Percentiles rank a stretch among this genome's conserved stretches.
phyloP scores from a whole-genome alignment of 2,329 filamentous ascomycete species.

The Colletotrichum phormii region DNA sequence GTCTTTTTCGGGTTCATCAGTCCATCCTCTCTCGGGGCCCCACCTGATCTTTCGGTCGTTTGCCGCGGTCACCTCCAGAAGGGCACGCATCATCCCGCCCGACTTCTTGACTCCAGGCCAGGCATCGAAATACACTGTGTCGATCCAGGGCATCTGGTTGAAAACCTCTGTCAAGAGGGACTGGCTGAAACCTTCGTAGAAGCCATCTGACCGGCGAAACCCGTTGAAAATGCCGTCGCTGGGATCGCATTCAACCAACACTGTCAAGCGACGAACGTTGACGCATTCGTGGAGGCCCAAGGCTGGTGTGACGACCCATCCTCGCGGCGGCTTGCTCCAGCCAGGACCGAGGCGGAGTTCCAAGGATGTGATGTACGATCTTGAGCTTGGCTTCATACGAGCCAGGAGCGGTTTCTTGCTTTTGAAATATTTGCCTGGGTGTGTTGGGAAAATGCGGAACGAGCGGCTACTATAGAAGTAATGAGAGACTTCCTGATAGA shows the following conservation, averaged over 20 bases:
- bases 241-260: constrained; percentile 81
- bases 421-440: constrained; percentile 75
- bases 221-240: constrained; percentile 75
- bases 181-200: constrained; percentile 76
- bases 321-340: constrained; percentile 76
- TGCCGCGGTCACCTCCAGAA: constrained; percentile 64
- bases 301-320: constrained; percentile 75
- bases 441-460: constrained; percentile 75
- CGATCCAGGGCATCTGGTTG: constrained; percentile 65
- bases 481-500: constrained; percentile 73
- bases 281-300: constrained; percentile 73
- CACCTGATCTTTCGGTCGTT: constrained; percentile 69
- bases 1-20: constrained; percentile 61
- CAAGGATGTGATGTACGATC: constrained; percentile 69
- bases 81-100: constrained; percentile 71
- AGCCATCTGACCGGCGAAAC: constrained; percentile 73
- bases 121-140: constrained; percentile 76
- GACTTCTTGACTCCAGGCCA: constrained; percentile 73
- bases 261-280: constrained; percentile 68
- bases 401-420: constrained; percentile 78
- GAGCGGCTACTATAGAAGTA: constrained; percentile 73
- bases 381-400: constrained; percentile 71
- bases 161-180: constrained; percentile 69
- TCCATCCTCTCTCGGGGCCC: constrained; percentile 77
- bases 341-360: constrained; percentile 80